Conservation (phyloP, 441 rosid species). For the Gossypium aridum region DNA sequence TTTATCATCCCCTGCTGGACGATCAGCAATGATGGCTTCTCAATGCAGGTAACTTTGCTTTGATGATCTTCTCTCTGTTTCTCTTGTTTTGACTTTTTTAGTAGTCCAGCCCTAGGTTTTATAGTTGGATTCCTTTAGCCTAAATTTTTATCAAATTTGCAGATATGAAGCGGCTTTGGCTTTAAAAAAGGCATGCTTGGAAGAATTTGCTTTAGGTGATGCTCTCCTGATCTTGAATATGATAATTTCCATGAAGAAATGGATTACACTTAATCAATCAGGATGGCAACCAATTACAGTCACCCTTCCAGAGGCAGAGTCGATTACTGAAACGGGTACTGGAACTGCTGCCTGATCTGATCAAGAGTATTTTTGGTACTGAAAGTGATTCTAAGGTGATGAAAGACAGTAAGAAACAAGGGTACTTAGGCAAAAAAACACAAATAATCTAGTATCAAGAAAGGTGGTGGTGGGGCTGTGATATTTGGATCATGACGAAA, state of each 20-base stretch:
- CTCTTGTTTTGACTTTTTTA: background rate
- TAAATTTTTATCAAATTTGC: slow-evolving; percentile 10
- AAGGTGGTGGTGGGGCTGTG: background rate
- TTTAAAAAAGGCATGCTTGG: slow-evolving; percentile 40
- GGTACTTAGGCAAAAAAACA: slow-evolving; percentile 7
- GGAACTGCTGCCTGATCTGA: slow-evolving; percentile 23
- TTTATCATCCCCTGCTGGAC: slow-evolving; percentile 41
- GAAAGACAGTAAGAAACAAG: background rate
- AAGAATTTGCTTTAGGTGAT: slow-evolving; percentile 47
- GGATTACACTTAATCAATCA: slow-evolving; percentile 45
- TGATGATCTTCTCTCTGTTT: background rate
- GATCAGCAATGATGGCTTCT: slow-evolving; percentile 35
- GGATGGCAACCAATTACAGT: slow-evolving; percentile 63
- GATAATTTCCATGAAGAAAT: slow-evolving; percentile 39
- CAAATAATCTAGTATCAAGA: background rate
- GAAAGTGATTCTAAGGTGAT: slow-evolving; percentile 15
- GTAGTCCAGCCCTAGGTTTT: background rate
- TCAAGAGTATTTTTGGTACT: slow-evolving; percentile 14
- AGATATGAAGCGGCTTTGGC: slow-evolving; percentile 65
- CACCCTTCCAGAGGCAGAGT: slow-evolving; percentile 31
- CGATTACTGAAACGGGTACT: slow-evolving; percentile 22
- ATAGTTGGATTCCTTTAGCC: background rate
- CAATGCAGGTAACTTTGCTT: slow-evolving; percentile 39
- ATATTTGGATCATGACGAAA: slow-evolving; percentile 9
- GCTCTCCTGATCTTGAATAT: slow-evolving; percentile 53